These are phyloP conservation scores for Allantophomopsis lycopodina DNA, from an alignment of 2,329 filamentous ascomycete genomes.

Conservation along the genomic window DNA sequence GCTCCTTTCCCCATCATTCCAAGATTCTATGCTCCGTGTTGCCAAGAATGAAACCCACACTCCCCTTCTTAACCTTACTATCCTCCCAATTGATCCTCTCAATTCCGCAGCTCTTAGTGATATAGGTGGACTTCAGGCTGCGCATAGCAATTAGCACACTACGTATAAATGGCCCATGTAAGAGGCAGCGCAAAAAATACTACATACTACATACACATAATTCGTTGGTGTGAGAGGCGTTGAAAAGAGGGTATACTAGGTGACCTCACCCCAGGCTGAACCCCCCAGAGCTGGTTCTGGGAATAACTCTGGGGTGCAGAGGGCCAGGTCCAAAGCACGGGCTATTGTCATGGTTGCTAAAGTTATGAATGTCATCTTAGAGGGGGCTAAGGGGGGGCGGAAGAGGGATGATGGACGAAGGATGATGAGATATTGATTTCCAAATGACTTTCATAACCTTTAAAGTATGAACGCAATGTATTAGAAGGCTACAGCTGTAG, in stretches of 20 bases:
- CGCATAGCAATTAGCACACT: conserved; percentile 22
- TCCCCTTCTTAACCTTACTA: conserved; percentile 18
- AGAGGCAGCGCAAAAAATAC: conserved; percentile 20
- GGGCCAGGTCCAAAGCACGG: too few relatives aligned
- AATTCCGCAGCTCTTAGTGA: conserved; percentile 21
- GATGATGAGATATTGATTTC: too few relatives aligned
- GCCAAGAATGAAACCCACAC: conserved; percentile 25
- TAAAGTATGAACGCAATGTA: too few relatives aligned
- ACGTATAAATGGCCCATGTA: conserved; percentile 21
- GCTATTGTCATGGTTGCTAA: too few relatives aligned
- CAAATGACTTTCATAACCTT: too few relatives aligned
- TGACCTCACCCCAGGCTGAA: not conserved
- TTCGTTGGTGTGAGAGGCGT: conserved; percentile 17
- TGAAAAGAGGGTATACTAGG: conserved; percentile 27
- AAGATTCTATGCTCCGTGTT: conserved; percentile 27
- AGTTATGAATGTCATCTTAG: too few relatives aligned
- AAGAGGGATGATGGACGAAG: too few relatives aligned
- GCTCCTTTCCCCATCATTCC: conserved; percentile 14
- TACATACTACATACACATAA: conserved; percentile 22
- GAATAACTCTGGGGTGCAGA: too few relatives aligned
- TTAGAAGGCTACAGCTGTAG: too few relatives aligned
- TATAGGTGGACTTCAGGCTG: conserved; percentile 29
- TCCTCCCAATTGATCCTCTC: conserved; percentile 22
- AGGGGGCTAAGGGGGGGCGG: too few relatives aligned
- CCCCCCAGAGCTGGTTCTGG: too few relatives aligned